phyloP scores from a whole-genome alignment of 495 filamentous ascomycete genomes.

The Pyrenopolyporus hunteri region DNA sequence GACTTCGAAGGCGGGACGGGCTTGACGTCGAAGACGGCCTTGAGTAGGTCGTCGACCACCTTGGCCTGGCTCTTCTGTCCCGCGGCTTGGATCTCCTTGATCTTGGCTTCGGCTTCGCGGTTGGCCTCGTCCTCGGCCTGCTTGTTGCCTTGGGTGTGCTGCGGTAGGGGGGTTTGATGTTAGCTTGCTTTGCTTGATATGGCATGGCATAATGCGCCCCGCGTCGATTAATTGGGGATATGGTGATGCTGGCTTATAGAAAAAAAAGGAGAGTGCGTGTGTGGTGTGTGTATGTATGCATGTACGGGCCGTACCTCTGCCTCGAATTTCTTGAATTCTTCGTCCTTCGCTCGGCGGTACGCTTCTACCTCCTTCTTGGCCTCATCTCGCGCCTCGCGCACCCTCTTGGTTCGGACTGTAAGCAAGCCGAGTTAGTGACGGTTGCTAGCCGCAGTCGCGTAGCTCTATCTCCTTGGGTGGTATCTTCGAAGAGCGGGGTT shows the following conservation, averaged over 20 bases:
- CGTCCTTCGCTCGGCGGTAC: conserved; percentile 87
- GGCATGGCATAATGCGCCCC: too few relatives aligned
- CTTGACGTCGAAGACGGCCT: conserved; percentile 78
- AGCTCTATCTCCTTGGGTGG: neutral
- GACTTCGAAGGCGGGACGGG: conserved; percentile 61
- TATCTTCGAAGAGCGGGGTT: neutral
- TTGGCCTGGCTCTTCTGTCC: conserved; percentile 78
- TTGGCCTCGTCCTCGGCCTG: conserved; percentile 84
- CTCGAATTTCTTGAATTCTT: conserved; percentile 95
- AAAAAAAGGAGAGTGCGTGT: neutral
- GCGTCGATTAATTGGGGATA: too few relatives aligned
- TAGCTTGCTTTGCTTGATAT: too few relatives aligned
- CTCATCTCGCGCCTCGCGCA: conserved; percentile 92
- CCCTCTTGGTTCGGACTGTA: conserved; percentile 92
- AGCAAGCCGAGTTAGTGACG: neutral
- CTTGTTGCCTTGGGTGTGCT: conserved; percentile 90
- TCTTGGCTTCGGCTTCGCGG: conserved; percentile 78
- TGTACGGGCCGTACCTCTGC: conserved; percentile 67
- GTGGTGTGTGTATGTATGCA: neutral
- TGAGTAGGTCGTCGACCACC: conserved; percentile 80
- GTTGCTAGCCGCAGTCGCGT: too few relatives aligned
- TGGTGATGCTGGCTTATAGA: too few relatives aligned
- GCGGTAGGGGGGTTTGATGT: neutral
- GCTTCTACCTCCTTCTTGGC: conserved; percentile 98
- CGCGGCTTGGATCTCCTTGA: conserved; percentile 79